Conservation (phyloP, 2,329 filamentous ascomycete species). For the Epichloe typhina region DNA sequence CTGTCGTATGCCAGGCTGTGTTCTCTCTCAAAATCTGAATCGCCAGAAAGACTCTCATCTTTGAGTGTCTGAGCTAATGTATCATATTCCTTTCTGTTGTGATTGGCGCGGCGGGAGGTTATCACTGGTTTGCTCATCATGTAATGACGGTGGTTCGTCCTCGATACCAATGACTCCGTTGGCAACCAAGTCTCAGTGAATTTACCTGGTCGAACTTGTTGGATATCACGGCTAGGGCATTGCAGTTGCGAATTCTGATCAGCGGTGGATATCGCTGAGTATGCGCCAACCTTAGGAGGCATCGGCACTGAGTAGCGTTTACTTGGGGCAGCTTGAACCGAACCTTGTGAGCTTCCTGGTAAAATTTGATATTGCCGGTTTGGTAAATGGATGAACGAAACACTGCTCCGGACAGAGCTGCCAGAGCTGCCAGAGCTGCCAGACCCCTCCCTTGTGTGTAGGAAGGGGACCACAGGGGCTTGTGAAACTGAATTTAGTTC, state of each 20-base stretch:
- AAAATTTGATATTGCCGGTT: constrained; percentile 41
- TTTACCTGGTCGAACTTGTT: constrained; percentile 26
- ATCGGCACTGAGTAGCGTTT: constrained; percentile 32
- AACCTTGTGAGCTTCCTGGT: constrained; percentile 29
- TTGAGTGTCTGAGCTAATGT: constrained; percentile 33
- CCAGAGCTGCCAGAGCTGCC: constrained; percentile 17
- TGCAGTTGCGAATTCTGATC: constrained; percentile 21
- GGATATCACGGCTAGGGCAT: constrained; percentile 10
- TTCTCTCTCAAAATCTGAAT: constrained; percentile 27
- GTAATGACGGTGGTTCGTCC: constrained; percentile 38
- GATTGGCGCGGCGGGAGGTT: constrained; percentile 15
- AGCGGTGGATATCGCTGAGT: constrained; percentile 34
- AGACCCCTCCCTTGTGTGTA: constrained; percentile 53
- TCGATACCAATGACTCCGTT: constrained; percentile 38
- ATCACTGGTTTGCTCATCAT: neutral
- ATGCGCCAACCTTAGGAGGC: constrained; percentile 28
- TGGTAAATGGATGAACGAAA: constrained; percentile 42
- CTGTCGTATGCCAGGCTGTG: constrained; percentile 17
- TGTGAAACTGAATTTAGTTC: constrained; percentile 31
- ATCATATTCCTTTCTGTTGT: constrained; percentile 30
- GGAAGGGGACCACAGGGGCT: constrained; percentile 57
- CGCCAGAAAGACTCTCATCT: constrained; percentile 22
- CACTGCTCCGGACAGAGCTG: constrained; percentile 34
- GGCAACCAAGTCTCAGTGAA: constrained; percentile 44
- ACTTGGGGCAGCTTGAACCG: constrained; percentile 28